phyloP scores from a whole-genome alignment of 331 rosid species.

The Rosa hybrid region DNA sequence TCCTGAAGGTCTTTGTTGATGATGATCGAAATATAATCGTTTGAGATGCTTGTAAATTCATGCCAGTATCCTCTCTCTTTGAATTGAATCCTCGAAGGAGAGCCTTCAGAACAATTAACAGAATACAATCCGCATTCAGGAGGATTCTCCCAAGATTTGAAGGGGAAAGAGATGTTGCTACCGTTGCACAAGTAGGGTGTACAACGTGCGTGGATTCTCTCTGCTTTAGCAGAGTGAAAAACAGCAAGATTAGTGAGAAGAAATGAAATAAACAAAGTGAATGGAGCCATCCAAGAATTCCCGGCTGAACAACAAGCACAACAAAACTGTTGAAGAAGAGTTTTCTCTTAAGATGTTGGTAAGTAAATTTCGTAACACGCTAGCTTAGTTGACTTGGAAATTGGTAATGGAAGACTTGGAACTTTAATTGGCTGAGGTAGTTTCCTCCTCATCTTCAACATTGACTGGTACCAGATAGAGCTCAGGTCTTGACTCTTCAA shows the following conservation, averaged over 20 bases:
- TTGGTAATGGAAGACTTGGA: not conserved
- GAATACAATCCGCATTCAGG: constrained; percentile 27
- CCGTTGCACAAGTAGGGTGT: too few species aligned
- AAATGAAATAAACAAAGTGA: not conserved
- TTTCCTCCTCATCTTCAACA: constrained; percentile 5
- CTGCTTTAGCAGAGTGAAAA: constrained; percentile 3
- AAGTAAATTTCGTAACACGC: not conserved
- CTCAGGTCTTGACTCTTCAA: not conserved
- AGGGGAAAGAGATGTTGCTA: constrained; percentile 4
- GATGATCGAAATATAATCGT: fast-evolving
- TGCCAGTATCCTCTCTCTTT: constrained; percentile 18
- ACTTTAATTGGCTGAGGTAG: not conserved
- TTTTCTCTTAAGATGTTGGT: not conserved
- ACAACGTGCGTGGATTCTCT: not conserved
- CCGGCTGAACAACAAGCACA: not conserved
- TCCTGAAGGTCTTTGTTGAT: fast-evolving
- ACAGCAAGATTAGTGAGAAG: constrained; percentile 11
- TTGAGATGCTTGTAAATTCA: not conserved
- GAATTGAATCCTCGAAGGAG: constrained; percentile 3
- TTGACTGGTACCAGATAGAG: not conserved
- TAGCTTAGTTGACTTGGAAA: constrained; percentile 1
- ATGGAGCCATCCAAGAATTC: not conserved
- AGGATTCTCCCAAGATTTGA: not conserved
- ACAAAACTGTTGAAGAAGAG: not conserved
- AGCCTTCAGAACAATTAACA: not conserved